These are phyloP conservation scores for Danielia oregonensis DNA, from an alignment of 805 yeast genomes.

Conservation along the genomic window DNA sequence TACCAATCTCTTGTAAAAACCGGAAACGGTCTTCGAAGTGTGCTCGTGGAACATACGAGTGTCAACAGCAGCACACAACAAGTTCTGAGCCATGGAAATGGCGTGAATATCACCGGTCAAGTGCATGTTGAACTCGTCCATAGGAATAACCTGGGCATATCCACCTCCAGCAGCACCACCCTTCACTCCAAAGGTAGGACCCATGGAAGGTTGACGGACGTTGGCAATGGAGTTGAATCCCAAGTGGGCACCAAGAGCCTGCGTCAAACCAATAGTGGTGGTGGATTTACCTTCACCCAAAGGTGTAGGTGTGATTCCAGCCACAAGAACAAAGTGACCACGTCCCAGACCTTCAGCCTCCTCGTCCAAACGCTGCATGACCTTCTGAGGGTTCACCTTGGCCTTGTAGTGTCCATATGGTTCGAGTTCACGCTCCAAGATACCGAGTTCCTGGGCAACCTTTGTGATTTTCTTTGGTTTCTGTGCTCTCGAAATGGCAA, in stretches of 20 bases:
- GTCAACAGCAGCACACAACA: slow-evolving; percentile 94
- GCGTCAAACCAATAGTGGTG: slow-evolving; percentile 94
- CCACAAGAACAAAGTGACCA: slow-evolving; percentile 87
- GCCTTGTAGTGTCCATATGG: slow-evolving; percentile 88
- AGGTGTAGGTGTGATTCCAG: slow-evolving; percentile 98
- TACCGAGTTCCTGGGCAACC: slow-evolving; percentile 81
- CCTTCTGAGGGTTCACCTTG: slow-evolving; percentile 57
- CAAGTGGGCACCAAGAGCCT: slow-evolving; percentile 90
- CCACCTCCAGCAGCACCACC: slow-evolving; percentile 99
- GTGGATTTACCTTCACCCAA: slow-evolving; percentile 98
- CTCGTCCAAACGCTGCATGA: slow-evolving; percentile 45
- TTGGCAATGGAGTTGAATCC: slow-evolving; percentile 83
- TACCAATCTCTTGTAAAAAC: slow-evolving; percentile 80
- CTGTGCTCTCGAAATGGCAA: slow-evolving; percentile 85
- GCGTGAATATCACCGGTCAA: slow-evolving; percentile 98
- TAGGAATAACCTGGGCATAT: slow-evolving; percentile 94
- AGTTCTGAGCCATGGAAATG: slow-evolving; percentile 86
- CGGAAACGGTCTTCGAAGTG: slow-evolving; percentile 73
- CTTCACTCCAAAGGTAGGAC: slow-evolving; percentile 97
- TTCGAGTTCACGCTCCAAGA: slow-evolving; percentile 74
- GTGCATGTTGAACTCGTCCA: slow-evolving; percentile 98
- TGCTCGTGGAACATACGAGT: slow-evolving; percentile 94
- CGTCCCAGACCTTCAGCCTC: slow-evolving; percentile 65
- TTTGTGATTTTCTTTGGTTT: slow-evolving; percentile 75
- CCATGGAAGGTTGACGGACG: slow-evolving; percentile 98